These are phyloP conservation scores for Phialophora verrucosa DNA, from an alignment of 2,329 filamentous ascomycete genomes.

Conservation along the genomic window DNA sequence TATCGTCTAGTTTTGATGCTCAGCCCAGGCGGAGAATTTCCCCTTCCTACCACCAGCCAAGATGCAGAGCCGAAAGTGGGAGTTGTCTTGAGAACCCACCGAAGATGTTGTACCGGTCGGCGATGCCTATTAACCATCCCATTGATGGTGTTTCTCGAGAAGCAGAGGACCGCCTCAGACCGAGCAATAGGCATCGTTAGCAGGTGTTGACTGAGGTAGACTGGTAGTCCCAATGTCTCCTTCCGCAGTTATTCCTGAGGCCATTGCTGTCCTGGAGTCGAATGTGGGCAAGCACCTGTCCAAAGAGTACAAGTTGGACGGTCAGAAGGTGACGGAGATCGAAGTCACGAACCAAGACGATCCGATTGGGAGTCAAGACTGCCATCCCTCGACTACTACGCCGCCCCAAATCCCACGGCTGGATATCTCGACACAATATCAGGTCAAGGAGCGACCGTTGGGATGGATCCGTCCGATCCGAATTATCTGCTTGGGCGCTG, in stretches of 20 bases:
- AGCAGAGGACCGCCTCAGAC: neutral
- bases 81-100: neutral
- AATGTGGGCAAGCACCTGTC: neutral
- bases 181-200: neutral
- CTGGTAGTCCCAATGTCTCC: neutral
- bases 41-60: neutral
- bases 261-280: neutral
- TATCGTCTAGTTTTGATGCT: neutral
- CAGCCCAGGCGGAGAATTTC: neutral
- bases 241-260: neutral
- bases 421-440: neutral
- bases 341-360: neutral
- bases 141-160: neutral
- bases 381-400: neutral
- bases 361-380: neutral
- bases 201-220: neutral
- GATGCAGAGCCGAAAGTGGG: neutral
- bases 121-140: neutral
- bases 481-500: slow-evolving; percentile 47
- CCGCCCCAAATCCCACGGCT: neutral
- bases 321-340: neutral
- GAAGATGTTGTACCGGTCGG: neutral
- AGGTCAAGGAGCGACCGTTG: neutral
- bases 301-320: neutral
- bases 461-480: slow-evolving; percentile 48